Evolutionary conservation across 2,329 filamentous ascomycete genomes (phyloP), one percentile per base, ranked within the genome.

Genomic region (Anthostomella pinea): DNA sequence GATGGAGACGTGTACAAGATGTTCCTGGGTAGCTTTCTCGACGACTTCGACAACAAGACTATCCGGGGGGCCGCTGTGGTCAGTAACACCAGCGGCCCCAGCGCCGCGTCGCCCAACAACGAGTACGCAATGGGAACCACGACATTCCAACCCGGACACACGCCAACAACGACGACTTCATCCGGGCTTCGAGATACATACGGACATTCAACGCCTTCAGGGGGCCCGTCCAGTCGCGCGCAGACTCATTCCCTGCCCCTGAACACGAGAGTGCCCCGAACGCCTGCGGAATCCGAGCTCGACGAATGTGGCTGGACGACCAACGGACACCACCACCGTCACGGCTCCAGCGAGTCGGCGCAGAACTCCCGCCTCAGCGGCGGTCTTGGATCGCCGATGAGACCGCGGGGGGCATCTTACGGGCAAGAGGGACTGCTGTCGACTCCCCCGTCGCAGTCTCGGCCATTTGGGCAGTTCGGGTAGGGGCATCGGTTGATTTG

Each of bases 1-100:
- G 24, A 33, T 1, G 52, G 53, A 1, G 50, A 60, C 24, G 38
- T 59, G 9, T 52, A 58, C 16, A 60, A 60, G 26, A 59, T 60
- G 56, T 51, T 59, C 9, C 35, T 58, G 2, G 56, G 56, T 7
- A 59, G 56, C 18, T 29, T 46, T 6, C 9, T 39, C 21, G 35
- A 35, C 18, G 30, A 39, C 6, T 38, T 35, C 5, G 43, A 45
- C 18, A 39, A 41, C 21, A 41, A 41, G 22, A 25, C 33, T 8
- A 41, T 41, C 16, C 38, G 37, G 22, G 38, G 38, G 3, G 34
- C 38, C 6, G 20, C 33, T 7, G 33, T 32, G 4, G 29, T 40
- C 23, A 24, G 34, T 11, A 41, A 25, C 33, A 33, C 33, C 27
- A 41, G 38, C 25, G 38, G 33, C 3, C 22, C 11, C 2, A 36